Evolutionary conservation across 2,329 filamentous ascomycete species (phyloP), one percentile per base, ranked within the genome.

Genomic region (Fonsecaea erecta): DNA sequence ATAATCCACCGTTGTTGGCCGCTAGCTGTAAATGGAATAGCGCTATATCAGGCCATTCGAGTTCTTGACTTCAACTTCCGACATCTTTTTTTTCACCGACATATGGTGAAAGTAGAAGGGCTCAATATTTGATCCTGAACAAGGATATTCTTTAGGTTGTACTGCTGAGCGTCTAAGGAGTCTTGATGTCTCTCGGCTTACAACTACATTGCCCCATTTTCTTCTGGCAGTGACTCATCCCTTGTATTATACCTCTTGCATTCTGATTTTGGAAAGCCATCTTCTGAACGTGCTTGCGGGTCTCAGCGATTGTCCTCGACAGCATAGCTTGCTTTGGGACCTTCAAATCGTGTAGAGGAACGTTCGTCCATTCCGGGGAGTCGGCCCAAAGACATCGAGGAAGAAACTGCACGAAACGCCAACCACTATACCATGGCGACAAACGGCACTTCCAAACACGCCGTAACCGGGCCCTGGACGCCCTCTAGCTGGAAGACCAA

Each of bases 321-420:
- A 24, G 43, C 8, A 24, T 48, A 9, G 7, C 4, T 2, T 8
- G 21, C n/a, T 46, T 24, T 9, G 5, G 9, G 40, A 11, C n/a
- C 40, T 21, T 46, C 40, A 21, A 11, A 24, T 7, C 6, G n/a
- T 75, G 82, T 87, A 60, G 79, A 88, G 0, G 83, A 8, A 46
- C n/a, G 6, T 18, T 4, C 7, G 6, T 18, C 4, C 12, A 1
- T 12, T 18, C 16, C 18, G 40, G 24, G 18, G 18, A 46, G n/a
- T 46, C 40, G 18, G 12, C 40, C n/a, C 8, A 4, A 24, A 8
- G 40, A n/a, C 11, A 4, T 4, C 16, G 4, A n/a, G 11, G n/a
- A 16, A 40, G 24, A 24, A 9, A 3, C 18, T 24, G 11, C 18
- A 7, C 11, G 21, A 24, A 18, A 6, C 6, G 3, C 11, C 12